Base-by-base conservation (phyloP, 1,284 basidiomycete species). In the Rhizoctonia solani region DNA sequence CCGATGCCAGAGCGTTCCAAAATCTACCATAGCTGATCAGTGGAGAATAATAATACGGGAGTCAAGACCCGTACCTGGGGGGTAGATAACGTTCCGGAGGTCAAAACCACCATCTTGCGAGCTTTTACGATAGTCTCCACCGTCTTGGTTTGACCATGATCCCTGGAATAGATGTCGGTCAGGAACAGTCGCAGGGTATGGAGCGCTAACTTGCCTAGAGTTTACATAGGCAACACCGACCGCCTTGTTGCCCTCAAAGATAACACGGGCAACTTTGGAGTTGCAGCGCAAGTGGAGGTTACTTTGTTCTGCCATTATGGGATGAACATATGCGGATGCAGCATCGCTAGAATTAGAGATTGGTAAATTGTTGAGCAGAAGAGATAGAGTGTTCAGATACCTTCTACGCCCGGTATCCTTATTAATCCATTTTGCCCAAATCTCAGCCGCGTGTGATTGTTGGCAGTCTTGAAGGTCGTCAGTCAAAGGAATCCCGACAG, bases 361-460 rank as follows among this genome's bases (percentile, higher is more conserved):
- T n/a, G n/a, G 25, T 16, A 42, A 42, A 56, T 42, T 8, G 25
- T 8, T 39, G 39, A 30, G 19, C 9, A 34, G 6, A 34, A 11
- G 19, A 21, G 5, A 8, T 32, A n/a, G n/a, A 8, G 14, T 8
- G 39, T 3, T 21, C 5, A 21, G n/a, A 72, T 88, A 87, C 70
- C 85, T 87, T 56, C 87, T 85, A 69, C 87, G 80, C 66, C 87
- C 87, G 27, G 87, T 89, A 71, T 87, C 82, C 70, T 86, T 82
- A 76, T 88, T 88, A 78, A 89, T 86, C 73, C 88, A 89, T 74
- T 89, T 89, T 47, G 87, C 86, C 87, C 87, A 88, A 67, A 88
- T 86, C 75, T 88, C 87, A 58, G 87, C 82, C 19, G 79, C 86
- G 70, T 88, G 83, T n/a, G 82, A 65, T 54, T 65, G 49, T 4